Evolutionary conservation across 345 rosid genomes (phyloP).

Genomic region (Camelina neglecta): DNA sequence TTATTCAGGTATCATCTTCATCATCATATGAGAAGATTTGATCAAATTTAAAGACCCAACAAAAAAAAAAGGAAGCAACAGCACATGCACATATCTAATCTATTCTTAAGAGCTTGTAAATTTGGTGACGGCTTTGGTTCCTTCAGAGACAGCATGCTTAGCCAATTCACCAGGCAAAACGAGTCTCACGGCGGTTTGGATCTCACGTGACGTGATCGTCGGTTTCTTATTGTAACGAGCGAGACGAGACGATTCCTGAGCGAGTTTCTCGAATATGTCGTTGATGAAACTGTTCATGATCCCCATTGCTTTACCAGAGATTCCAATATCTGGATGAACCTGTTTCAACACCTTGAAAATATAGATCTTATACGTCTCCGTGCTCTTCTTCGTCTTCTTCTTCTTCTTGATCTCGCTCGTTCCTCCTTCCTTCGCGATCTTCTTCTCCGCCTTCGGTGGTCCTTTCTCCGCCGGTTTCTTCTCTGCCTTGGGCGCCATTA

Average conservation of each 20-base stretch:
- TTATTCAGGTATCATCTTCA: neutral
- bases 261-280: slow-evolving; percentile 74
- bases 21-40: neutral
- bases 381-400: slow-evolving; percentile 43
- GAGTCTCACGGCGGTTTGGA: slow-evolving; percentile 69
- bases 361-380: slow-evolving; percentile 40
- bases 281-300: slow-evolving; percentile 80
- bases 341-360: slow-evolving; percentile 44
- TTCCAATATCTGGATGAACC: slow-evolving; percentile 52
- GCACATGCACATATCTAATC: neutral
- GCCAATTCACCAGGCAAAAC: slow-evolving; percentile 75
- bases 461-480: slow-evolving; percentile 39
- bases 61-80: no score
- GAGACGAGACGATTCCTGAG: slow-evolving; percentile 63
- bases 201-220: slow-evolving; percentile 71
- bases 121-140: slow-evolving; percentile 76
- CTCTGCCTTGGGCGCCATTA: slow-evolving; percentile 43
- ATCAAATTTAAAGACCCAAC: no score
- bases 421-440: slow-evolving; percentile 41
- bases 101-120: slow-evolving; percentile 59
- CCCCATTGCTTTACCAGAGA: slow-evolving; percentile 76
- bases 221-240: slow-evolving; percentile 78
- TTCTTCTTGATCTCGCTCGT: slow-evolving; percentile 34
- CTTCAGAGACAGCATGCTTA: slow-evolving; percentile 72
- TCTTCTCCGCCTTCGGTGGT: slow-evolving; percentile 36